Evolutionary conservation across 164 flowering plant species (phyloP).

Genomic region (Nelumbo lutea): DNA sequence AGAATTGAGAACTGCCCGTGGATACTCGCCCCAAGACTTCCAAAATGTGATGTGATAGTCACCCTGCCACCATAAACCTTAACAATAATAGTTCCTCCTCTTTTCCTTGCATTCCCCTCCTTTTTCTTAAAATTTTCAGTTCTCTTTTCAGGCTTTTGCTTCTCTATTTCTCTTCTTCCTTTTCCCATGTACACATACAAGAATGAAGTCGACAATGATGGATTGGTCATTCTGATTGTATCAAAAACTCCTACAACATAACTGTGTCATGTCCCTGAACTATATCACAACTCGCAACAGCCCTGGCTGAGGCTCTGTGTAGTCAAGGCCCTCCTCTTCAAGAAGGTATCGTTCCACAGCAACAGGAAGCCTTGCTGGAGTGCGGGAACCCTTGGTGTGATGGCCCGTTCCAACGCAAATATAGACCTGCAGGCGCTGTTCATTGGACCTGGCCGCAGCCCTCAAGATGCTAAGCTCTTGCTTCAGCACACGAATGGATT

Average conservation of each 20-base stretch:
- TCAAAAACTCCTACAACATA: constrained; percentile 34
- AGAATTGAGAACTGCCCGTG: not conserved
- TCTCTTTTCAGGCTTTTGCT: constrained; percentile 1
- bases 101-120: not conserved
- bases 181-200: constrained; percentile 57
- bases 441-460: constrained; percentile 64
- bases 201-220: constrained; percentile 28
- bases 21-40: constrained; percentile 10
- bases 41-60: constrained; percentile 28
- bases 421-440: constrained; percentile 69
- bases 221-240: constrained; percentile 13
- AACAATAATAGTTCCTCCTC: constrained; percentile 5
- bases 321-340: constrained; percentile 87
- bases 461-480: constrained; percentile 63
- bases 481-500: constrained; percentile 83
- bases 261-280: constrained; percentile 21
- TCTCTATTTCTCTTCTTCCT: constrained; percentile 11
- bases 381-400: constrained; percentile 88
- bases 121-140: constrained; percentile 1
- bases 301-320: constrained; percentile 87
- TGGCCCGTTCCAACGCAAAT: constrained; percentile 96
- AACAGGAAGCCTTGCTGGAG: constrained; percentile 85
- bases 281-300: constrained; percentile 89
- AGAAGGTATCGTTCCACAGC: constrained; percentile 84
- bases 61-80: constrained; percentile 21